phyloP scores from a whole-genome alignment of 1,284 basidiomycete species.

The Heterobasidion parviporum region DNA sequence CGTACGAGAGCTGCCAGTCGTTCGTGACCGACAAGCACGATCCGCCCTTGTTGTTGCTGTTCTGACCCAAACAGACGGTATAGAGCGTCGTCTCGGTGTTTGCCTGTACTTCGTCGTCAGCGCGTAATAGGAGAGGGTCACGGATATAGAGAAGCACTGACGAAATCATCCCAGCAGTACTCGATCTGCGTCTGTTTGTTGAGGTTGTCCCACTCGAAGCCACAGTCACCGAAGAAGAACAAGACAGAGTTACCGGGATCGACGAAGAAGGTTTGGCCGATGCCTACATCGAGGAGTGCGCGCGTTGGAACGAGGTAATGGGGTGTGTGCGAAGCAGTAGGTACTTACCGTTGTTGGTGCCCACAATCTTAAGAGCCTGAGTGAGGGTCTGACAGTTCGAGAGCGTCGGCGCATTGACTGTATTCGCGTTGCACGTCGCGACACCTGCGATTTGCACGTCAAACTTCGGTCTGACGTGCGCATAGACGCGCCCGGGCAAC shows the following conservation, averaged over 20 bases:
- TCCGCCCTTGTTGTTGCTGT: too few species aligned
- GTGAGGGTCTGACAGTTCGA: neutral
- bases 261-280: conserved; percentile 5
- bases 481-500: neutral
- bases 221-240: conserved; percentile 1
- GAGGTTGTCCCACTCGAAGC: conserved; percentile 2
- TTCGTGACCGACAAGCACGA: too few species aligned
- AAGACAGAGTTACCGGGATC: neutral
- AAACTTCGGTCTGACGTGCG: neutral
- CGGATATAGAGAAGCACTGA: neutral
- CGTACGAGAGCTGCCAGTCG: too few species aligned
- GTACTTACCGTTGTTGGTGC: conserved; percentile 1
- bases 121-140: too few species aligned
- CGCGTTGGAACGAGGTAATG: neutral
- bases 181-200: neutral
- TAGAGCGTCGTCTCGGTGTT: too few species aligned
- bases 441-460: neutral
- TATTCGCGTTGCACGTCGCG: neutral
- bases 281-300: neutral
- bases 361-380: neutral
- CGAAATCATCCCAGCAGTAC: conserved; percentile 5
- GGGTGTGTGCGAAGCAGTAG: neutral
- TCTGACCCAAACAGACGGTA: too few species aligned
- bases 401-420: neutral
- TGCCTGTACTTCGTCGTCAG: too few species aligned